Base-by-base conservation (phyloP, 2,329 filamentous ascomycete genomes). In the Alternaria arborescens region DNA sequence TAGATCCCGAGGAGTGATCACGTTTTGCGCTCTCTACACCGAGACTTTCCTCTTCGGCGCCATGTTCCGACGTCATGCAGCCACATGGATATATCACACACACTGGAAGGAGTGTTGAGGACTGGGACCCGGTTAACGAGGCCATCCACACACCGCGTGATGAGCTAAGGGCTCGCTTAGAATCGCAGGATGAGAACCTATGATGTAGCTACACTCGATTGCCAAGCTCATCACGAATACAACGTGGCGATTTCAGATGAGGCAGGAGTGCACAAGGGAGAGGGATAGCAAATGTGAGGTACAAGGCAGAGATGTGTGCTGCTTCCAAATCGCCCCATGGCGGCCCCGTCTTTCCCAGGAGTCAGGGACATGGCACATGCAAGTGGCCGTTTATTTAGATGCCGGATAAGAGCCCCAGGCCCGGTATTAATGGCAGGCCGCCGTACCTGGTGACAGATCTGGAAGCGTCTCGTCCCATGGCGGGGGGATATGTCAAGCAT, bases 131-230 rank as follows among this genome's bases (percentile, higher is more conserved):
- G 55, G 41, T 58, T 50, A 36, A 32, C 41, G 48, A 56, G 40
- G 30, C 32, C 51, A 52, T 61, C 52, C 36, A 61, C 47, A 59
- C 55, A 55, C 46, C 34, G 57, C 52, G 55, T 58, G 62, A 67
- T 61, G 61, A 58, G 60, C 62, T 58, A 58, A 58, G 60, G 52
- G 57, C 53, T 67, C 64, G 67, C 62, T 66, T 71, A 65, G 34
- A 50, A 58, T 28, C 8, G 51, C 40, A 42, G 43, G 55, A 54
- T 55, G 62, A 62, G 48, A 56, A 58, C 52, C 59, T 60, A 62
- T 65, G 60, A 63, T 53, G 61, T 34, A 60, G 64, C 67, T 56
- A 55, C 41, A 58, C 60, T 60, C 60, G 52, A 58, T 46, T 64
- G 52, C 60, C 50, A 59, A 60, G 56, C 34, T 44, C 43, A 30